Evolutionary conservation across 305 asterid species (phyloP).

Genomic region (Rubia peregrina): DNA sequence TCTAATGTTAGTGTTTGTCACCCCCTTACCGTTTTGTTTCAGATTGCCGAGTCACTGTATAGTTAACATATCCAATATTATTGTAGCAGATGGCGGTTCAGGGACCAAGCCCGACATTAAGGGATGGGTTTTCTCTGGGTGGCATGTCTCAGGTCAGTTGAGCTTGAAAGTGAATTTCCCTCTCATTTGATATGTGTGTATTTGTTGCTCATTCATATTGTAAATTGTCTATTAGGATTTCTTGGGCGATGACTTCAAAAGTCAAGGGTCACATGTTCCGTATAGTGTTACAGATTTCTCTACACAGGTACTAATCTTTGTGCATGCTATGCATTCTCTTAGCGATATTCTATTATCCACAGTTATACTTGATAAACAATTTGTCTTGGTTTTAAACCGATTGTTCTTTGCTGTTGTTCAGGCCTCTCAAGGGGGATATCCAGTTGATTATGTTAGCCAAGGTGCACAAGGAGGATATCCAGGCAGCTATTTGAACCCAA

Average conservation of each 20-base stretch:
- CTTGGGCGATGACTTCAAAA: conserved; percentile 91
- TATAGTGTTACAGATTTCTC: conserved; percentile 83
- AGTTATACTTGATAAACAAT: not conserved
- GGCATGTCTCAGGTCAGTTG: conserved; percentile 89
- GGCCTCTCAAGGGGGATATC: conserved; percentile 95
- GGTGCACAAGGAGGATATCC: conserved; percentile 89
- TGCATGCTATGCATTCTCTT: not conserved
- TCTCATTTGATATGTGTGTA: not conserved
- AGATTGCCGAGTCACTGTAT: no score
- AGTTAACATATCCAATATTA: not conserved
- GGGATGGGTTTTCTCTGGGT: conserved; percentile 88
- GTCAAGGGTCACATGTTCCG: conserved; percentile 98
- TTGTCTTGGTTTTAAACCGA: conserved; percentile 11
- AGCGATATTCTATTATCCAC: not conserved
- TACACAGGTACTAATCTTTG: conserved; percentile 55
- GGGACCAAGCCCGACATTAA: conserved; percentile 69
- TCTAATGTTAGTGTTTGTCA: conserved; percentile 55
- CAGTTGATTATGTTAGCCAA: conserved; percentile 71
- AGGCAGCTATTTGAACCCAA: conserved; percentile 80
- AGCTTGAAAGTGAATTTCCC: not conserved
- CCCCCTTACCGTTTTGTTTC: not conserved
- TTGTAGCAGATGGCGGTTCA: conserved; percentile 60
- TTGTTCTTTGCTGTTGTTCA: conserved; percentile 21
- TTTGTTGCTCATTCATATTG: conserved; percentile 21
- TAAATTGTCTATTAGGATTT: conserved; percentile 56